These are phyloP conservation scores for Dictyostelium citrinum DNA, from an alignment of 78 protist genomes.

Conservation along the genomic window DNA sequence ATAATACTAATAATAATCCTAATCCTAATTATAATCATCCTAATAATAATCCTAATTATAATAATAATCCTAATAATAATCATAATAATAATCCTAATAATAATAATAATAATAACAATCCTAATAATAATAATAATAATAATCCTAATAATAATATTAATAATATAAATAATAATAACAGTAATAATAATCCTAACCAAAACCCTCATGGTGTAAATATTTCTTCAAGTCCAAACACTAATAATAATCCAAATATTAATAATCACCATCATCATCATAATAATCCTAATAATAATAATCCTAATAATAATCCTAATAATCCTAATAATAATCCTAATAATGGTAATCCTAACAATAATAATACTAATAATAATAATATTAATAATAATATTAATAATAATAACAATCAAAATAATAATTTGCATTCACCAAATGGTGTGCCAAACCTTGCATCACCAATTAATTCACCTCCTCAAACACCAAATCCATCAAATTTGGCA, in stretches of 20 bases:
- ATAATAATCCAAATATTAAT: background rate
- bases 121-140: background rate
- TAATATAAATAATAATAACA: background rate
- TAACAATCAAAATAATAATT: background rate
- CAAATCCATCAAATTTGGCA: background rate
- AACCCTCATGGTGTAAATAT: background rate
- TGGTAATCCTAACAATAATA: background rate
- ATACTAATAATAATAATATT: background rate
- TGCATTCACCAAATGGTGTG: slow-evolving; percentile 21
- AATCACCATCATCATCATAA: background rate
- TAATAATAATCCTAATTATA: background rate
- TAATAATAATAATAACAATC: background rate
- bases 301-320: background rate
- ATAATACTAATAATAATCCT: background rate
- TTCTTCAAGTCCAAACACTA: background rate
- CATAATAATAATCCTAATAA: background rate
- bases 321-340: too few species aligned
- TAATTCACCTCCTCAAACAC: background rate
- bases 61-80: background rate
- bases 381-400: background rate
- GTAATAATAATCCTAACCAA: background rate
- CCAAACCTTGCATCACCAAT: slow-evolving; percentile 1
- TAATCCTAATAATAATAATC: background rate
- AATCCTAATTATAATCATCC: background rate
- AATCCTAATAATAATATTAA: too few species aligned